Conservation (phyloP, 331 rosid genomes). For the Stylosanthes scabra region DNA sequence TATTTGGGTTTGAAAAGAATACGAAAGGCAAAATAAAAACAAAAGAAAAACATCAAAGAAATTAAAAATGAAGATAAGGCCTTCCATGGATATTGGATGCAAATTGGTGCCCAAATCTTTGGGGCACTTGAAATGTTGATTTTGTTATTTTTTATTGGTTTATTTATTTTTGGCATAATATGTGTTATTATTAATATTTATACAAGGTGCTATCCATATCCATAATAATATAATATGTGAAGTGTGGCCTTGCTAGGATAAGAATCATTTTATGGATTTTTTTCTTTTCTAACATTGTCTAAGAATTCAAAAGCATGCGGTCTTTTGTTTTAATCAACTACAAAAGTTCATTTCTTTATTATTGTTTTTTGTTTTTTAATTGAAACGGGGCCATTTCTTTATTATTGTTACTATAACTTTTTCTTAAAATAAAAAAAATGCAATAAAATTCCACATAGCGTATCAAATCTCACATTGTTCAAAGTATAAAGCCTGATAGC, state of each 20-base stretch:
- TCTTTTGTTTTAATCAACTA: neutral
- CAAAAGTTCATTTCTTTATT: too few species aligned
- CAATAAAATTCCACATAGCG: too few species aligned
- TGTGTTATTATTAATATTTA: neutral
- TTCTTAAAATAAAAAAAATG: too few species aligned
- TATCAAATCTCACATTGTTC: too few species aligned
- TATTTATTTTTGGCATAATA: too few species aligned
- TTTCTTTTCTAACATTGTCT: conserved; percentile 8
- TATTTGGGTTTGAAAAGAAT: conserved; percentile 31
- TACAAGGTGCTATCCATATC: neutral
- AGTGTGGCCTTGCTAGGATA: neutral
- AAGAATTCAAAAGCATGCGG: conserved; percentile 12
- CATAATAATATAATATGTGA: neutral
- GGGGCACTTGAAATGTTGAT: conserved; percentile 8
- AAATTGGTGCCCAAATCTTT: conserved; percentile 18
- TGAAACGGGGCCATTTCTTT: too few species aligned
- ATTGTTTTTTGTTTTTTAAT: too few species aligned
- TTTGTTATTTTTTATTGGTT: neutral
- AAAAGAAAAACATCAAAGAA: conserved; percentile 7
- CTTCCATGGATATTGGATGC: conserved; percentile 17
- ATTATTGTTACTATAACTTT: too few species aligned
- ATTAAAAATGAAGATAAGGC: conserved; percentile 12
- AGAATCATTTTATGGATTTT: neutral
- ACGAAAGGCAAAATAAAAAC: neutral
- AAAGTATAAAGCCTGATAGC: too few species aligned